phyloP scores from a whole-genome alignment of 2,329 filamentous ascomycete species.

The Sporothrix inflata region DNA sequence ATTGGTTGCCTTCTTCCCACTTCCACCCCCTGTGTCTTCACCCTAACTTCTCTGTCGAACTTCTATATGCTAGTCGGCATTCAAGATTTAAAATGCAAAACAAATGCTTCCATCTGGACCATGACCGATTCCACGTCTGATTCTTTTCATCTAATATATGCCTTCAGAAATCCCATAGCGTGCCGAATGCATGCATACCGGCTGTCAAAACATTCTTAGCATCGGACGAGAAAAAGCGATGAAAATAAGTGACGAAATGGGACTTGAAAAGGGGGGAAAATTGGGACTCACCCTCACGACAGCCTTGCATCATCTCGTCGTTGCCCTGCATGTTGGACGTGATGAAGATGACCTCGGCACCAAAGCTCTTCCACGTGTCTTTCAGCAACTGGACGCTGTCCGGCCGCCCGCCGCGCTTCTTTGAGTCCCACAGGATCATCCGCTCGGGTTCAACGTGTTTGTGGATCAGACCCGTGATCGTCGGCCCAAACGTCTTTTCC shows the following conservation, averaged over 20 bases:
- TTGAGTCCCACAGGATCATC: conserved; percentile 49
- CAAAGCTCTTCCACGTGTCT: conserved; percentile 46
- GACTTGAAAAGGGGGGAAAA: too few species aligned
- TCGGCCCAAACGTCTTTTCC: conserved; percentile 47
- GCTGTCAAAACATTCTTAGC: conserved; percentile 38
- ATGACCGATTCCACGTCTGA: neutral
- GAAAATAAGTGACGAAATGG: too few species aligned
- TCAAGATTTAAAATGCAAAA: neutral
- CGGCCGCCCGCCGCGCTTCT: conserved; percentile 46
- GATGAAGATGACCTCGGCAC: conserved; percentile 50
- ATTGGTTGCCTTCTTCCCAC: conserved; percentile 20
- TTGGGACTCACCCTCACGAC: conserved; percentile 41
- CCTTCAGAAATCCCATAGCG: conserved; percentile 46
- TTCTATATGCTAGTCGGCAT: neutral
- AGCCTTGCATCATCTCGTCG: conserved; percentile 50
- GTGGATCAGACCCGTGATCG: conserved; percentile 45
- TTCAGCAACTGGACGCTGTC: conserved; percentile 45
- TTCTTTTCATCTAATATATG: neutral
- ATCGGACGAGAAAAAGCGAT: too few species aligned
- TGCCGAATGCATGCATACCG: conserved; percentile 46
- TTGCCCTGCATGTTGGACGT: conserved; percentile 48
- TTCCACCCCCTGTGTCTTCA: neutral
- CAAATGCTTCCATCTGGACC: neutral
- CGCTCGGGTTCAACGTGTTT: conserved; percentile 47
- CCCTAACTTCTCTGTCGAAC: neutral